These are phyloP conservation scores for Blastocladiella britannica DNA, from an alignment of 192 early-diverging fungal genomes.

Conservation along the genomic window DNA sequence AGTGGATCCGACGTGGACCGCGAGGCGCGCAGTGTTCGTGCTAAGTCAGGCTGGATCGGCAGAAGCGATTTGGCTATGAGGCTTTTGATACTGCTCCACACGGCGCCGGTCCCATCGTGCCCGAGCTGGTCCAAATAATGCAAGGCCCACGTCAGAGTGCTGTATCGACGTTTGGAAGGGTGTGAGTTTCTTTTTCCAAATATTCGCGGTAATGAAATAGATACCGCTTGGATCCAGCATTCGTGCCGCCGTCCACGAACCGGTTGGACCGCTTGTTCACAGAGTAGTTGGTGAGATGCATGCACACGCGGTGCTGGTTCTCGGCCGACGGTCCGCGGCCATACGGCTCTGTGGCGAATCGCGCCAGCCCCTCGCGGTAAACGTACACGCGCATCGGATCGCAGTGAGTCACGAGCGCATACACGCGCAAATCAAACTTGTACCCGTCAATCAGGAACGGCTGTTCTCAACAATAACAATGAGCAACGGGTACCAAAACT, in stretches of 20 bases:
- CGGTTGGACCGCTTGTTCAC: constrained; percentile 33
- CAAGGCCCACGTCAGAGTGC: constrained; percentile 5
- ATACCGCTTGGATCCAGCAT: constrained; percentile 15
- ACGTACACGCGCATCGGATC: constrained; percentile 33
- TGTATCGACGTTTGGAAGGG: no score
- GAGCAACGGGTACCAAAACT: no score
- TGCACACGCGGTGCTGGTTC: constrained; percentile 25
- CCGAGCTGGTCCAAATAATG: constrained; percentile 3
- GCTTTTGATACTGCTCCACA: constrained; percentile 24
- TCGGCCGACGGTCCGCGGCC: constrained; percentile 10
- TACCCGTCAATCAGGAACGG: constrained; percentile 29
- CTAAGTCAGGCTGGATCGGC: constrained; percentile 24
- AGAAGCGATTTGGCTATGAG: constrained; percentile 30
- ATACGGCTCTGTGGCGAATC: constrained; percentile 34
- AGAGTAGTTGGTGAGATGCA: constrained; percentile 43
- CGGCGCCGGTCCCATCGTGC: constrained; percentile 5
- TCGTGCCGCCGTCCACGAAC: constrained; percentile 12
- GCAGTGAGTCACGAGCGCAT: constrained; percentile 31
- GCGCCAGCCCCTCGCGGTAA: constrained; percentile 30
- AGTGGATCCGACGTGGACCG: neutral
- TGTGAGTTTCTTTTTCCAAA: no score
- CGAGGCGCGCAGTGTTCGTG: constrained; percentile 17
- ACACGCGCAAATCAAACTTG: constrained; percentile 39
- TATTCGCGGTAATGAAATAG: no score
- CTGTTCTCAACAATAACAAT: no score